Evolutionary conservation across 2,329 filamentous ascomycete species (phyloP).

Genomic region (Biscogniauxia marginata): DNA sequence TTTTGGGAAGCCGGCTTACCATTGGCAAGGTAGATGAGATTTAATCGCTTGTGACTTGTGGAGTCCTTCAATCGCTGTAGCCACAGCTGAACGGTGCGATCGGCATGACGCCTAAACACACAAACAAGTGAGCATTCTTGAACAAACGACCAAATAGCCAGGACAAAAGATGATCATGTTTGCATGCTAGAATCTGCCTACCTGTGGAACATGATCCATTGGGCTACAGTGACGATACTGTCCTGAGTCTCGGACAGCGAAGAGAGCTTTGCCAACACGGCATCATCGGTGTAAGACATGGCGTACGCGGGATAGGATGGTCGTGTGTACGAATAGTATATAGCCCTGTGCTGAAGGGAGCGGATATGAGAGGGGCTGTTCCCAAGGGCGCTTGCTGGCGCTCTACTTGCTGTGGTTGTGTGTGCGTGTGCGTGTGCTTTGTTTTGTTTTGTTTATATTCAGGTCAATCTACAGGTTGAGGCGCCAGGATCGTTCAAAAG

Average conservation of each 20-base stretch:
- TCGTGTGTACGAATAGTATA: constrained; percentile 9
- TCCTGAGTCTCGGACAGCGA: constrained; percentile 97
- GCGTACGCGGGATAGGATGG: neutral
- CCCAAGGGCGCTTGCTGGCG: neutral
- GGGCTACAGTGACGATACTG: constrained; percentile 90
- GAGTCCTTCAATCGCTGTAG: constrained; percentile 86
- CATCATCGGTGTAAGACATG: constrained; percentile 97
- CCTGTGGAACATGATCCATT: constrained; percentile 99
- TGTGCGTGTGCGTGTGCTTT: neutral
- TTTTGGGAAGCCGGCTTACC: constrained; percentile 51
- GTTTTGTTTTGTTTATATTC: constrained; percentile 13
- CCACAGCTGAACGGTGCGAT: constrained; percentile 90
- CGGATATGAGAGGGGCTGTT: constrained; percentile 1
- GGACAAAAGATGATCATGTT: neutral
- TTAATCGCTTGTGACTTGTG: constrained; percentile 79
- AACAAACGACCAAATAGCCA: constrained; percentile 3
- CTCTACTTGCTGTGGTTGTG: neutral
- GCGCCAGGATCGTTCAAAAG: constrained; percentile 17
- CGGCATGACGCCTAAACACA: constrained; percentile 74
- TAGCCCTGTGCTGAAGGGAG: constrained; percentile 2
- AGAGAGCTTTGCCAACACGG: constrained; percentile 90
- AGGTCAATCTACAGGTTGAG: constrained; percentile 21
- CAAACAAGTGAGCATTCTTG: constrained; percentile 30
- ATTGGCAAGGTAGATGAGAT: constrained; percentile 92
- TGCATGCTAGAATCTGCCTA: constrained; percentile 41